Base-by-base conservation (phyloP, 2,329 filamentous ascomycete species). In the Talaromyces sp. region DNA sequence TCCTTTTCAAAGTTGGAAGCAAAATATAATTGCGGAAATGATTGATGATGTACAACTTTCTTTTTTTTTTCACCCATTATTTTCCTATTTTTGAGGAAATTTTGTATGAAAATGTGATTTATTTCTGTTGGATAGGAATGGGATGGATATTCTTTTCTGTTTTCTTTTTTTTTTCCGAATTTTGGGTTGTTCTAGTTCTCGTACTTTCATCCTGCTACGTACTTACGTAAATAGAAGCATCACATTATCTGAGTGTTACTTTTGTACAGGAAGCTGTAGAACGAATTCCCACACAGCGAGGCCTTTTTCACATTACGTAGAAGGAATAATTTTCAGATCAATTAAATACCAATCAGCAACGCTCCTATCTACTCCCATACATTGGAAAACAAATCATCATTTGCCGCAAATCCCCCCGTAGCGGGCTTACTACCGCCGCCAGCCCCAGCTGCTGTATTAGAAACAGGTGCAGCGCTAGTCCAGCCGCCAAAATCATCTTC, bases 401-500 rank as follows among this genome's bases (percentile, higher is more conserved):
- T 72, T 56, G 84, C 86, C 55, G 81, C 84, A 19, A 83, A 85
- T 64, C 87, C 57, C 7, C 58, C 84, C 13, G 36, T 41, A 25
- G 81, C 75, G 35, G 86, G 77, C 74, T 88, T 75, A 39, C 66
- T 59, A 21, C 56, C 71, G 7, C 74, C 71, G 9, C 60, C 63
- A 11, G 70, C 59, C 10, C 60, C 64, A 10, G 70, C 59, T 7
- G 67, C 70, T 0, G 74, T 70, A 8, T 79, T 75, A 37, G 75
- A 79, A 65, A 64, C 82, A 67, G 82, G 87, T 77, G 80, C 78
- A 45, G 85, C 84, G 69, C 90, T 95, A 50, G 89, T 86, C 93
- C 93, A 97, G 11, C 93, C 92, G 19, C 93, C 93, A 77, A 97
- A 97, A 69, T 97, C 93, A 73, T 97, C 93, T 66, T 97, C 93